A percentile compares a stretch with the other conserved stretches of the same genome.
Evolutionary conservation across 768 basidiomycete species (phyloP).

Genomic region (Lyophyllum decastes): DNA sequence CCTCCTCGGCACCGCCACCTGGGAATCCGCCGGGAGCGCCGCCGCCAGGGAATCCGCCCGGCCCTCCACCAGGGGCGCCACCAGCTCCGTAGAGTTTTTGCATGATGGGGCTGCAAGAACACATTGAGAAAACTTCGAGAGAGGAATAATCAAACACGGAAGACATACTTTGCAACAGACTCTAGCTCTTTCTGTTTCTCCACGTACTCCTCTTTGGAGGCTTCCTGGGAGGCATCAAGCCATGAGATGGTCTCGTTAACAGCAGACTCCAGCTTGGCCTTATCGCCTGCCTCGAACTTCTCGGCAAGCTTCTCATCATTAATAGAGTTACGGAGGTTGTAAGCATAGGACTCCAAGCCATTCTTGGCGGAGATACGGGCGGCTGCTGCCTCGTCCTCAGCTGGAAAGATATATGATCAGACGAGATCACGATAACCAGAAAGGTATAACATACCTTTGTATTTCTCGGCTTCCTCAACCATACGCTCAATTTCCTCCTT

Average conservation of each 20-base stretch:
- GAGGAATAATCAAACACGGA: background rate
- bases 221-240: slow-evolving; percentile 88
- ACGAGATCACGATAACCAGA: slow-evolving; percentile 15
- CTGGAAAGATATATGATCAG: slow-evolving; percentile 29
- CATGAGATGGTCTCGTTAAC: slow-evolving; percentile 84
- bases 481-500: slow-evolving; percentile 99
- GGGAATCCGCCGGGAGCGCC: slow-evolving; percentile 72
- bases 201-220: slow-evolving; percentile 92
- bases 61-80: slow-evolving; percentile 63
- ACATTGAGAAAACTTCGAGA: slow-evolving; percentile 2
- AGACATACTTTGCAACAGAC: slow-evolving; percentile 61
- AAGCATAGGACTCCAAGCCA: slow-evolving; percentile 89
- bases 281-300: slow-evolving; percentile 88
- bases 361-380: slow-evolving; percentile 88
- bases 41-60: slow-evolving; percentile 58
- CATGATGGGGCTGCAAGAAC: slow-evolving; percentile 49
- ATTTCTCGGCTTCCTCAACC: slow-evolving; percentile 92
- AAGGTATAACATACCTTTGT: slow-evolving; percentile 60
- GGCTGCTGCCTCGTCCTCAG: slow-evolving; percentile 86
- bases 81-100: slow-evolving; percentile 78
- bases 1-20: slow-evolving; percentile 70
- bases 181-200: slow-evolving; percentile 93
- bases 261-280: slow-evolving; percentile 76
- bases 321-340: slow-evolving; percentile 92
- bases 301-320: slow-evolving; percentile 81